phyloP scores from a whole-genome alignment of 805 yeast genomes.

The Metschnikowia gelsemii region DNA sequence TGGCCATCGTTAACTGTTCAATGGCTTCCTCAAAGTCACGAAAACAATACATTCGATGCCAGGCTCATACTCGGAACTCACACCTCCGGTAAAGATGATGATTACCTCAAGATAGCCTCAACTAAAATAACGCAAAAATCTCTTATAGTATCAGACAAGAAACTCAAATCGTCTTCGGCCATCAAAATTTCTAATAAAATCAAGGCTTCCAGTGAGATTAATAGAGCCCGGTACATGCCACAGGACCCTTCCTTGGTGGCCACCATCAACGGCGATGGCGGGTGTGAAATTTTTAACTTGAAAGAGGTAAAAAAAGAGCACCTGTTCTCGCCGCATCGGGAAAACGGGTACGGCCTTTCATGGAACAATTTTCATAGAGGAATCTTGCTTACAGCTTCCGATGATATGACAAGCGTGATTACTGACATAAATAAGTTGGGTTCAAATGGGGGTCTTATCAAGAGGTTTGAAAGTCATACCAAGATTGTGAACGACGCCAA shows the following conservation, averaged over 20 bases:
- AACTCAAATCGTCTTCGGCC: conserved; percentile 46
- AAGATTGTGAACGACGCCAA: conserved; percentile 74
- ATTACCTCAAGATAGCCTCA: conserved; percentile 64
- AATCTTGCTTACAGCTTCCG: conserved; percentile 58
- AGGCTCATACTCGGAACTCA: conserved; percentile 68
- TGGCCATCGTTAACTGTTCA: conserved; percentile 84
- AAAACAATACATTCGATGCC: conserved; percentile 38
- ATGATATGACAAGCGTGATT: conserved; percentile 61
- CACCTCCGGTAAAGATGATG: conserved; percentile 65
- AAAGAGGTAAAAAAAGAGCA: conserved; percentile 28
- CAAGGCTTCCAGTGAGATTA: conserved; percentile 62
- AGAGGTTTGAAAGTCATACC: conserved; percentile 33
- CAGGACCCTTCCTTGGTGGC: conserved; percentile 55
- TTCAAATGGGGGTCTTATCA: conserved; percentile 6
- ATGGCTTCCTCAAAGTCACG: conserved; percentile 58
- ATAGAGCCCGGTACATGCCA: conserved; percentile 71
- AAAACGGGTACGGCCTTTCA: conserved; percentile 72
- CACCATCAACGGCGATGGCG: conserved; percentile 68
- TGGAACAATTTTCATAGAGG: conserved; percentile 57
- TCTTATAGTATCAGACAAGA: neutral
- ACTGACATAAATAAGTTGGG: conserved; percentile 47
- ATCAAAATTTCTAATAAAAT: conserved; percentile 61
- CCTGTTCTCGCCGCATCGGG: conserved; percentile 51
- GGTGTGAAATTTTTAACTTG: conserved; percentile 53
- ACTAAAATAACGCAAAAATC: conserved; percentile 50